Conservation (phyloP, 2,329 filamentous ascomycete genomes). For the Dactylella cylindrospora region DNA sequence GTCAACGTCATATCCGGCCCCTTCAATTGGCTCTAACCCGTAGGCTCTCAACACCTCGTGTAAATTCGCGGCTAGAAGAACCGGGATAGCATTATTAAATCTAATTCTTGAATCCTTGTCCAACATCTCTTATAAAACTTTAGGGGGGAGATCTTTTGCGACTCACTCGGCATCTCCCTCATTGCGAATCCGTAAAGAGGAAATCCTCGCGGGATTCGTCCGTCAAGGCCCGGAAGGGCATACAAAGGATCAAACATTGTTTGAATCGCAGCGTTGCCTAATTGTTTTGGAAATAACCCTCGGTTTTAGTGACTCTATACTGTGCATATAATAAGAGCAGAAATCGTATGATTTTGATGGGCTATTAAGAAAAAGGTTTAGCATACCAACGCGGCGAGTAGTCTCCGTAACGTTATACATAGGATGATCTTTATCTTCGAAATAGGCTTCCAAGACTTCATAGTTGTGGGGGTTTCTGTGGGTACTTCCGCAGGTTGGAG, state of each 20-base stretch:
- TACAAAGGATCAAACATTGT: slow-evolving; percentile 36
- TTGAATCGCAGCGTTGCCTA: slow-evolving; percentile 38
- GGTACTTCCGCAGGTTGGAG: slow-evolving; percentile 6
- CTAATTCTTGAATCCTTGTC: too few species aligned
- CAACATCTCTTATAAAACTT: too few species aligned
- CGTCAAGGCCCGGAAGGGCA: slow-evolving; percentile 24
- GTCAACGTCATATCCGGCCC: slow-evolving; percentile 31
- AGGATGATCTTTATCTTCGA: slow-evolving; percentile 18
- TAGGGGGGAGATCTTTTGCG: too few species aligned
- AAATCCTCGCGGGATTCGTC: slow-evolving; percentile 30
- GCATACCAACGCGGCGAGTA: slow-evolving; percentile 26
- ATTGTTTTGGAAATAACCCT: neutral
- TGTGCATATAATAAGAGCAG: too few species aligned
- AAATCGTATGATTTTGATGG: too few species aligned
- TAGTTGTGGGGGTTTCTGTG: slow-evolving; percentile 22
- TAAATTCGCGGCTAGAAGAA: slow-evolving; percentile 19
- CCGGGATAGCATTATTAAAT: neutral
- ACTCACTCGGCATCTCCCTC: slow-evolving; percentile 39
- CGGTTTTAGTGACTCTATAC: too few species aligned
- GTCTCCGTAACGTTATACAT: slow-evolving; percentile 34
- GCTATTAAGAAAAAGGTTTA: too few species aligned
- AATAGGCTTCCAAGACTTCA: slow-evolving; percentile 22
- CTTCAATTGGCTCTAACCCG: slow-evolving; percentile 25
- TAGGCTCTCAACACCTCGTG: slow-evolving; percentile 21
- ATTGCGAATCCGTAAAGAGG: slow-evolving; percentile 36